Base-by-base conservation (phyloP, 768 basidiomycete species). In the Termitomyces sp. region DNA sequence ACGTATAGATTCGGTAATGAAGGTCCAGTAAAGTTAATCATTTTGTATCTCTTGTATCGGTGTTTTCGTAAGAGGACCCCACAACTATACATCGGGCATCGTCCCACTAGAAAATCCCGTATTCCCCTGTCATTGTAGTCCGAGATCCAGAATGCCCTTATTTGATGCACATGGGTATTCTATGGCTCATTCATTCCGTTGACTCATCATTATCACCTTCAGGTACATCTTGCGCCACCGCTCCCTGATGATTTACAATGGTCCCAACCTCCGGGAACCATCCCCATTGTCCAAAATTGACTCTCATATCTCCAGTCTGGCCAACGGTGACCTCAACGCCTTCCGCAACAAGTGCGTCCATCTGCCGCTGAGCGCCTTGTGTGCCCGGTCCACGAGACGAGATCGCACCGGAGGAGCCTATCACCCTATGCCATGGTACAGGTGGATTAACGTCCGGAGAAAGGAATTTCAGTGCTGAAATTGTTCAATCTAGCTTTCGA, bases 371-470 rank as follows among this genome's bases (percentile, higher is more conserved):
- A 0, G 92, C 92, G 2, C 92, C 92, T 41, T 81, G 74, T 3
- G 94, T 94, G 3, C 86, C 88, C 4, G 93, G 91, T 0, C 90
- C 92, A 44, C 94, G 80, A 7, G 91, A 93, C 1, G 92, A 92
- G 61, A 91, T 88, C 1, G 76, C 71, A 1, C 92, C 91, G 0
- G 85, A 78, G 0, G 89, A 77, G 3, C 82, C 79, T 14, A 93
- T 75, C 4, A 93, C 89, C 31, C 91, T 82, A 59, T 92, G 79
- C 91, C 91, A 94, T 0, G 91, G 92, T 1, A 93, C 81, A 7
- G 87, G 84, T 0, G 87, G 86, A 26, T 76, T 75, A 1, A 78
- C 75, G 22, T 79, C 76, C 0, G 82, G 78, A 0, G 83, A 79
- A 4, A 92, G 70, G 62, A 85, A 88, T 65, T 92, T 92, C 49